Conservation (phyloP, 192 early-diverging fungal genomes). For the Mortierella alpina region DNA sequence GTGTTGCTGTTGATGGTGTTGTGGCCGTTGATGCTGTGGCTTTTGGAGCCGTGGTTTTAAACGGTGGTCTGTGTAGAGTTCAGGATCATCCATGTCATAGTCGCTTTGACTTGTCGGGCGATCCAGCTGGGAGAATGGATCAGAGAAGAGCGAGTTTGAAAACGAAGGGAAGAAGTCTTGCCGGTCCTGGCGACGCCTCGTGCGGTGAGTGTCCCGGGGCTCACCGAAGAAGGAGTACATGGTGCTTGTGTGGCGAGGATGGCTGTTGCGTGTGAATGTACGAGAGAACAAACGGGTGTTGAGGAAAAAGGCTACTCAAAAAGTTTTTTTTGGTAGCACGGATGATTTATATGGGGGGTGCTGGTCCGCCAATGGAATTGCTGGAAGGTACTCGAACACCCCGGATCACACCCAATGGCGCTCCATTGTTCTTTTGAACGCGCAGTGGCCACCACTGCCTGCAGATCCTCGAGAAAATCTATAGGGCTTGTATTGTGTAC, state of each 20-base stretch:
- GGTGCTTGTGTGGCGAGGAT: neutral
- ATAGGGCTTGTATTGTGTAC: no score
- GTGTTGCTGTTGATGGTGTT: slow-evolving; percentile 9
- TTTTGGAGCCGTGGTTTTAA: neutral
- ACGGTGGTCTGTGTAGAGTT: no score
- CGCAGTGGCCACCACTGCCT: no score
- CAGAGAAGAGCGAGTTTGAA: slow-evolving; percentile 19
- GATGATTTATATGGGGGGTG: neutral
- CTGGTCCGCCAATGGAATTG: slow-evolving; percentile 2
- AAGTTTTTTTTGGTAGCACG: neutral
- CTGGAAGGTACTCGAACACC: slow-evolving; percentile 6
- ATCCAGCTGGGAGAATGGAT: slow-evolving; percentile 8
- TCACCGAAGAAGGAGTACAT: slow-evolving; percentile 29
- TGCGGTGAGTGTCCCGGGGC: neutral
- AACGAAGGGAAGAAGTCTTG: slow-evolving; percentile 42
- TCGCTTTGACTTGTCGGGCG: no score
- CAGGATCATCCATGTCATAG: no score
- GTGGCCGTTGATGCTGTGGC: slow-evolving; percentile 2
- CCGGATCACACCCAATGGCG: no score
- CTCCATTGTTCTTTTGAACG: no score
- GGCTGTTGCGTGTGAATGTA: neutral
- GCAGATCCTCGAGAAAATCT: no score
- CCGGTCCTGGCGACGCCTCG: slow-evolving; percentile 12
- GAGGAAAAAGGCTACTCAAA: neutral
- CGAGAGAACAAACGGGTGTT: neutral